phyloP scores from a whole-genome alignment of 495 filamentous ascomycete genomes.

The Neurospora sp. region DNA sequence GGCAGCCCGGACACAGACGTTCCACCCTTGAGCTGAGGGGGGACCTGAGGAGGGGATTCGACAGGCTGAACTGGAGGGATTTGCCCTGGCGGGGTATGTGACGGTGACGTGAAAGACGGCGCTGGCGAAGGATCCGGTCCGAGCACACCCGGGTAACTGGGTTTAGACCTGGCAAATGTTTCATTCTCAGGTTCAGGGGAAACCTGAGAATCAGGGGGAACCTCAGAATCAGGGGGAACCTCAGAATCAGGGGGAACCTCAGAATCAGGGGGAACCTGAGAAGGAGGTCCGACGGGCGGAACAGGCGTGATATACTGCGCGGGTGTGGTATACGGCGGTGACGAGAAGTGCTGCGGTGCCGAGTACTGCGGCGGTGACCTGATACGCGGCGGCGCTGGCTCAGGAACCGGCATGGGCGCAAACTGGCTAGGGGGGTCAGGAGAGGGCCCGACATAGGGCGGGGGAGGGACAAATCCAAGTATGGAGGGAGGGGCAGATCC shows the following conservation, averaged over 20 bases:
- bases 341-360: not conserved
- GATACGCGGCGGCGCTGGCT: not conserved
- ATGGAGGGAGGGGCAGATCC: not conserved
- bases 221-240: not conserved
- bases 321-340: not conserved
- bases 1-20: not conserved
- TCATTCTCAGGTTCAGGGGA: not conserved
- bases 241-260: no score
- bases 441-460: not conserved
- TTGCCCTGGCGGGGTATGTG: not conserved
- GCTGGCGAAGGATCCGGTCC: not conserved
- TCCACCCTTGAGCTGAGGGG: not conserved
- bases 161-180: not conserved
- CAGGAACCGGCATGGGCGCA: not conserved
- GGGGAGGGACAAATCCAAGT: not conserved
- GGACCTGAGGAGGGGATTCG: not conserved
- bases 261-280: not conserved
- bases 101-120: not conserved
- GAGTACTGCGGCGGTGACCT: not conserved
- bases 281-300: not conserved
- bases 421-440: no score
- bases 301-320: not conserved
- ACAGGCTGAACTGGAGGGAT: not conserved
- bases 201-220: no score
- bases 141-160: not conserved